These are phyloP conservation scores for Epicoccum nigrum DNA, from an alignment of 2,329 filamentous ascomycete genomes.

Conservation along the genomic window DNA sequence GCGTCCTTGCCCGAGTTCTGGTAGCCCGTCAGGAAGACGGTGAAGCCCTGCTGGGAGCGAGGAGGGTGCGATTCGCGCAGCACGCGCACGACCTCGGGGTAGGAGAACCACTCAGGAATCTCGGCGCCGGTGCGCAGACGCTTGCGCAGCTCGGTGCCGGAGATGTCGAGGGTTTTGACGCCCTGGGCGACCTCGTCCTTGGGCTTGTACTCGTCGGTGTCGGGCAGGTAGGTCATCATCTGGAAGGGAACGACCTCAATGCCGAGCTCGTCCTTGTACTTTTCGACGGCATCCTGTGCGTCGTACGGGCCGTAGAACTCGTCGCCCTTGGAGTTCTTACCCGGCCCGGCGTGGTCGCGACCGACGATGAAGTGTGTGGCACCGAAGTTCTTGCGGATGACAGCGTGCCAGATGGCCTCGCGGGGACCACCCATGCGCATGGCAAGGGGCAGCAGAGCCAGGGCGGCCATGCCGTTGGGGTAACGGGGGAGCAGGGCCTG, in stretches of 20 bases:
- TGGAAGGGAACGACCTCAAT: constrained; percentile 99
- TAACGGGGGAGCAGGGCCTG: constrained; percentile 95
- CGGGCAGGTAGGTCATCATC: constrained; percentile 98
- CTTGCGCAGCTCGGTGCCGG: constrained; percentile 78
- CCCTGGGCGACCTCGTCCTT: constrained; percentile 86
- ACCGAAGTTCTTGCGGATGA: constrained; percentile 99
- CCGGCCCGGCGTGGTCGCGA: constrained; percentile 95
- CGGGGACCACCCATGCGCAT: constrained; percentile 99
- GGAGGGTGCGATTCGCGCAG: constrained; percentile 95
- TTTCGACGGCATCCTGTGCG: constrained; percentile 93
- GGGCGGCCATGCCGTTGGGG: constrained; percentile 97
- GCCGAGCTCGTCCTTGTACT: constrained; percentile 94
- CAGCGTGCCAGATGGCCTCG: constrained; percentile 99
- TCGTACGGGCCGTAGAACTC: constrained; percentile 99
- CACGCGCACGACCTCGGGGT: constrained; percentile 96
- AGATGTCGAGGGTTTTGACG: constrained; percentile 71
- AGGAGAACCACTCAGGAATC: constrained; percentile 99
- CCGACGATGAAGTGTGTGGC: constrained; percentile 99
- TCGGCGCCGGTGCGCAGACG: constrained; percentile 89
- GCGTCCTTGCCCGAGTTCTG: constrained; percentile 97
- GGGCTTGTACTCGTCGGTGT: constrained; percentile 94
- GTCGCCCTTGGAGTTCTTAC: constrained; percentile 95
- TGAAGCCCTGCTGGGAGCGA: constrained; percentile 92
- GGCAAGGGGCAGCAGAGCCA: constrained; percentile 91
- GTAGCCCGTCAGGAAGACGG: constrained; percentile 96